These are phyloP conservation scores for Cryptomeria japonica DNA, from an alignment of 75 land plant genomes.

Conservation along the genomic window DNA sequence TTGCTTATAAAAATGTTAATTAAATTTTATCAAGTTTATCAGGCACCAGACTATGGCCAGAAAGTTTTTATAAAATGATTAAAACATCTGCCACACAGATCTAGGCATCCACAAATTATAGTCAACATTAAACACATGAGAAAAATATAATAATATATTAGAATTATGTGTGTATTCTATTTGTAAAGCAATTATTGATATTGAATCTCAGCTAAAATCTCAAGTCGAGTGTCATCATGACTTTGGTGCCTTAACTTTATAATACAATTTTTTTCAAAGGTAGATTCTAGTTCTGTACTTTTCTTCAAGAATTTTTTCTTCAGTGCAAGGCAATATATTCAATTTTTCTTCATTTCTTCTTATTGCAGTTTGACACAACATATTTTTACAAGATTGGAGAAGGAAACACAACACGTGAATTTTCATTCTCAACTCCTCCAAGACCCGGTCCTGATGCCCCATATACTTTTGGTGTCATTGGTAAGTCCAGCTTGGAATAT, in stretches of 20 bases:
- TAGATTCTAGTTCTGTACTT: background rate
- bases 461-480: conserved; percentile 46
- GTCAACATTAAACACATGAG: no score
- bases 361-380: conserved; percentile 33
- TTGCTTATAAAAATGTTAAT: background rate
- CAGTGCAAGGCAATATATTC: background rate
- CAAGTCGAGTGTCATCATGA: background rate
- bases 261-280: background rate
- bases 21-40: background rate
- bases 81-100: background rate
- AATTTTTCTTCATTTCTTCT: background rate
- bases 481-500: conserved; percentile 11
- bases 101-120: background rate
- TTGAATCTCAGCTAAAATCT: background rate
- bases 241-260: background rate
- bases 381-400: conserved; percentile 52
- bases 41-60: background rate
- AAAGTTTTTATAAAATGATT: background rate
- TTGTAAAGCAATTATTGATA: background rate
- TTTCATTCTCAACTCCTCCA: conserved; percentile 48
- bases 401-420: conserved; percentile 35
- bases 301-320: background rate
- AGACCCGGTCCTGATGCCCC: conserved; percentile 33
- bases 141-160: no score
- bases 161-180: background rate